Evolutionary conservation across 768 basidiomycete species (phyloP), one percentile per base, ranked within the genome.

Genomic region (Kondoa subrosea): DNA sequence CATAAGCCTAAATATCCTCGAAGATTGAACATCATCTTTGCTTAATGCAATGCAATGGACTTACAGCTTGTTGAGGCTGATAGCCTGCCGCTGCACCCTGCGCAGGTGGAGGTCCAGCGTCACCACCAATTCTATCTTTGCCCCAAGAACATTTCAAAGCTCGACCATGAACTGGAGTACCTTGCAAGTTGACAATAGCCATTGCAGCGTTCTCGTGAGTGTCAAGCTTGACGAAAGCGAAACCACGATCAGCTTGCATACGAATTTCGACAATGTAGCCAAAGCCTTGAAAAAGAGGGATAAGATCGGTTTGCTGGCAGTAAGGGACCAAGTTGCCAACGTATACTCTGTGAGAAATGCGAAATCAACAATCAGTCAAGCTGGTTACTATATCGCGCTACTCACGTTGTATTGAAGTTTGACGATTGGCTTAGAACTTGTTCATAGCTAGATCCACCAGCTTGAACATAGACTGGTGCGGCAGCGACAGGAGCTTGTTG

Each of bases 111-210:
- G 16, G 3, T 8, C 40, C 40, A 8, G 12, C 40, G 34, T 68
- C 67, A 12, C 58, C 56, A 15, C 67, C 69, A 26, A 62, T 32
- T 57, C 89, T 83, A 77, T 96, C 93, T 78, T 96, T 97, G 67
- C 95, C 95, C 95, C 95, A 99, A 74, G 89, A 91, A 78, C 90
- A 93, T 79, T 96, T 97, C 81, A 97, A 90, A 4, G 92, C 91
- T 50, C 95, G 80, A 61, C 93, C 93, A 72, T 99, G 95, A 30
- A 99, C 89, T 82, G 91, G 88, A 80, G 91, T 89, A 66, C 93
- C 92, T 77, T 93, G 90, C 64, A 99, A 81, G 77, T 96, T 91
- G 70, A 93, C 87, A 75, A 99, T 99, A 50, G 93, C 93, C 85
- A 91, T 87, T 4, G 95, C 93, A 66, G 93, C 93, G 77, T 96